Conservation (phyloP, 2,329 filamentous ascomycete species). For the Penicillium rolfsii region DNA sequence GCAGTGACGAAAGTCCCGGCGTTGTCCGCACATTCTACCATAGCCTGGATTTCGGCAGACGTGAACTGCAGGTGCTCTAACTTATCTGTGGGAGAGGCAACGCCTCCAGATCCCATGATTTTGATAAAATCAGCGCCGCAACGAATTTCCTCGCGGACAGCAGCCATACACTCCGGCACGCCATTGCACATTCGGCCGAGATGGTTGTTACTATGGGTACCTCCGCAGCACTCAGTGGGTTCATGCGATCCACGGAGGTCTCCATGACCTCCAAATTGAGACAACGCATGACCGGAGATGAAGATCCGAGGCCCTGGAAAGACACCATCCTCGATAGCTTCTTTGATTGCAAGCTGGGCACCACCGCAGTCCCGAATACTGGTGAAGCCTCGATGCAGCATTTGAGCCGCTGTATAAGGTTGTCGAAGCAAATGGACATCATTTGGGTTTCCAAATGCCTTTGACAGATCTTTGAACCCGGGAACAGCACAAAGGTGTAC, state of each 20-base stretch:
- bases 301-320: conserved; percentile 60
- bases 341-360: conserved; percentile 54
- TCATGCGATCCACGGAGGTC: conserved; percentile 51
- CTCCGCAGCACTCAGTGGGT: conserved; percentile 55
- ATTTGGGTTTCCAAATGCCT: conserved; percentile 29
- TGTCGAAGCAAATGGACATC: conserved; percentile 29
- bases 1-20: conserved; percentile 58
- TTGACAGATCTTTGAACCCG: conserved; percentile 27
- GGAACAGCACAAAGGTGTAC: conserved; percentile 34
- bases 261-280: conserved; percentile 62
- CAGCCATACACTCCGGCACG: conserved; percentile 57
- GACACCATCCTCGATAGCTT: conserved; percentile 56
- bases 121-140: conserved; percentile 63
- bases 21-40: conserved; percentile 55
- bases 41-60: conserved; percentile 57
- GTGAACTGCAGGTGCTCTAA: conserved; percentile 60
- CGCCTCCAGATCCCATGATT: conserved; percentile 62
- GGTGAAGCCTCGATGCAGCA: conserved; percentile 63
- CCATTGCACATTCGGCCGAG: conserved; percentile 55
- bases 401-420: conserved; percentile 43
- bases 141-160: conserved; percentile 58
- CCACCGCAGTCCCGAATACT: conserved; percentile 63
- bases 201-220: conserved; percentile 37
- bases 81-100: conserved; percentile 59
- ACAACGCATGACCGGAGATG: conserved; percentile 57